A percentile compares a stretch with the other conserved stretches of the same genome.
Conservation (phyloP, 1,139 yeast species). For the Wickerhamomyces sp. region DNA sequence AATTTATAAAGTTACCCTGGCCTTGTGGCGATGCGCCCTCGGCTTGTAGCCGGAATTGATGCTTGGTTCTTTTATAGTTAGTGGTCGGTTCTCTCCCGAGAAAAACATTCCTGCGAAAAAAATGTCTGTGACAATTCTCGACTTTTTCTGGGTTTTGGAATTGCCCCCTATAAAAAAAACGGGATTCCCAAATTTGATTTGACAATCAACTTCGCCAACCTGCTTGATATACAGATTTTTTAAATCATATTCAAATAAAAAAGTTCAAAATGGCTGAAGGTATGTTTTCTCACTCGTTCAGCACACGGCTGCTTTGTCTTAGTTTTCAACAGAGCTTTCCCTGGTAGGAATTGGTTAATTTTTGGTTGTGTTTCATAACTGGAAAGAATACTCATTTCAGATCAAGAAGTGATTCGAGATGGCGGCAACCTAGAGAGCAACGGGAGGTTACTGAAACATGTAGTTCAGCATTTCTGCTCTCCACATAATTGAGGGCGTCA, state of each 20-base stretch:
- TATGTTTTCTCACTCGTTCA: constrained; percentile 1
- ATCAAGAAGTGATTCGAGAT: not conserved
- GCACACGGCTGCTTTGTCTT: not conserved
- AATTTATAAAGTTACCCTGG: not conserved
- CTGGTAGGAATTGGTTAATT: not conserved
- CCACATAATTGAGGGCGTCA: no score
- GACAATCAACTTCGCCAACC: not conserved
- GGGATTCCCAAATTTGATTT: constrained; percentile 1
- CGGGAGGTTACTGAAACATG: not conserved
- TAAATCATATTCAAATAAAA: constrained; percentile 3
- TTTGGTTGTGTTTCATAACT: no score
- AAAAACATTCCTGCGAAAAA: not conserved
- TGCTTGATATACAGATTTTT: not conserved
- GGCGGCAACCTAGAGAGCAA: not conserved
- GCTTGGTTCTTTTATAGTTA: no score
- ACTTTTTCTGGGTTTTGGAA: not conserved
- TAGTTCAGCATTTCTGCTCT: not conserved
- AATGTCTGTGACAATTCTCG: not conserved
- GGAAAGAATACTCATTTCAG: not conserved
- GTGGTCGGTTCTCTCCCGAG: no score
- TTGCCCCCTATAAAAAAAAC: constrained; percentile 2
- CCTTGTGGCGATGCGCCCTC: not conserved
- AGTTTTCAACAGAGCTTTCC: not conserved
- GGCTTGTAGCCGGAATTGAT: not conserved
- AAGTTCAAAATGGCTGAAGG: constrained; percentile 14